Evolutionary conservation across 2,329 filamentous ascomycete species (phyloP), one percentile per base, ranked within the genome.

Genomic region (Aureobasidium leucospermi): DNA sequence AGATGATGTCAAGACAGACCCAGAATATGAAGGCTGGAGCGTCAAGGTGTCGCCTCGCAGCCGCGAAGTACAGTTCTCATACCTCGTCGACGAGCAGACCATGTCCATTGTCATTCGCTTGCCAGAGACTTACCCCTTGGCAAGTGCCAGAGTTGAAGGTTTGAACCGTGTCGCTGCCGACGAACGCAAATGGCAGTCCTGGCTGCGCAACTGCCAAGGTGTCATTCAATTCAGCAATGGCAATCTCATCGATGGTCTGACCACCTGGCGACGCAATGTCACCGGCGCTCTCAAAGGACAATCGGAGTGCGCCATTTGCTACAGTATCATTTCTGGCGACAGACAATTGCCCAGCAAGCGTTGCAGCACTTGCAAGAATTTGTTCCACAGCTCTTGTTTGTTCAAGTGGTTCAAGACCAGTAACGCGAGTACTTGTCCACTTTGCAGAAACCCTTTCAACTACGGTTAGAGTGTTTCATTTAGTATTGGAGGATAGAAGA

Each of bases 381-480:
- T 89, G 57, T 99, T 97, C 78, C 94, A 99, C 74, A 83, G 87
- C 1, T 83, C 84, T 2, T 99, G 94, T 75, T 75, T 99, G 74
- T 96, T 90, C 78, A 92, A 93, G 75, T 99, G 94, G 94, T 97
- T 99, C 79, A 89, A 90, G 79, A 93, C 82, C 67, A 96, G 91
- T 71, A 95, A 90, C 73, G 87, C 90, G 69, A 94, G 89, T 68
- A 93, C 88, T 51, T 99, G 94, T 74, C 94, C 94, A 49, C 78
- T 99, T 64, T 99, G 94, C 75, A 82, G 94, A 67, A 96, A 95
- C 71, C 86, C 88, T 23, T 96, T 96, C 71, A 82, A 82, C 64
- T 85, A 84, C 73, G 79, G 77, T 32, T 53, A 53, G 10, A 52
- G 7, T 23, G 45, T 15, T 47, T n/a, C 1, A 13, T 2, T 23